These are phyloP conservation scores for Mycena capillaripes DNA, from an alignment of 768 basidiomycete species.

Conservation along the genomic window DNA sequence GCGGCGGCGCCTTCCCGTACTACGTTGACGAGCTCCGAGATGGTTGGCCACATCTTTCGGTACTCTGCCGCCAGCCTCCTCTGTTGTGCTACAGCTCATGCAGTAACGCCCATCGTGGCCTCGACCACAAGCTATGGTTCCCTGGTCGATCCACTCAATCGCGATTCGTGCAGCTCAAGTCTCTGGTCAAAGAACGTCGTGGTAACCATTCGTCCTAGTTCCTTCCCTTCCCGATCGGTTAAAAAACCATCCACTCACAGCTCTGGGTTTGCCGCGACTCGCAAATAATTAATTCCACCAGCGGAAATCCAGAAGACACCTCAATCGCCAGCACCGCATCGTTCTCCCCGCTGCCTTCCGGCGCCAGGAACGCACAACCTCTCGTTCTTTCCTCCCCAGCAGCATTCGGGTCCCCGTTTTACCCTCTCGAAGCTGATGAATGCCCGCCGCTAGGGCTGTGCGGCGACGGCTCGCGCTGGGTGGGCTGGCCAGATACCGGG, in stretches of 20 bases:
- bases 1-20: too few relatives aligned
- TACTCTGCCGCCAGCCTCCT: neutral
- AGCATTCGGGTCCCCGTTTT: conserved; percentile 19
- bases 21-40: neutral
- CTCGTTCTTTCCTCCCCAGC: conserved; percentile 8
- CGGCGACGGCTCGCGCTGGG: conserved; percentile 27
- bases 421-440: conserved; percentile 26
- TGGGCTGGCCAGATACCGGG: conserved; percentile 33
- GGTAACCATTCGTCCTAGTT: neutral
- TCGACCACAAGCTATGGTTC: conserved; percentile 24
- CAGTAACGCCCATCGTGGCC: conserved; percentile 18
- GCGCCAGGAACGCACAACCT: neutral
- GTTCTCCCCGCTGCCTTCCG: conserved; percentile 12
- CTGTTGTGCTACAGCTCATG: neutral
- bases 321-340: conserved; percentile 23
- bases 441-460: conserved; percentile 23
- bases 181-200: conserved; percentile 18
- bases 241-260: neutral
- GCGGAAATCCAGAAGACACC: neutral
- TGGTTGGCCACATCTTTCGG: neutral
- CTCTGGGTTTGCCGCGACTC: conserved; percentile 33
- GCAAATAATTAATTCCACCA: neutral
- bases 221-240: too few relatives aligned
- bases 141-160: conserved; percentile 20
- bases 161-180: conserved; percentile 32